These are phyloP conservation scores for Emmonsiellopsis sp. DNA, from an alignment of 2,329 filamentous ascomycete genomes.

Conservation along the genomic window DNA sequence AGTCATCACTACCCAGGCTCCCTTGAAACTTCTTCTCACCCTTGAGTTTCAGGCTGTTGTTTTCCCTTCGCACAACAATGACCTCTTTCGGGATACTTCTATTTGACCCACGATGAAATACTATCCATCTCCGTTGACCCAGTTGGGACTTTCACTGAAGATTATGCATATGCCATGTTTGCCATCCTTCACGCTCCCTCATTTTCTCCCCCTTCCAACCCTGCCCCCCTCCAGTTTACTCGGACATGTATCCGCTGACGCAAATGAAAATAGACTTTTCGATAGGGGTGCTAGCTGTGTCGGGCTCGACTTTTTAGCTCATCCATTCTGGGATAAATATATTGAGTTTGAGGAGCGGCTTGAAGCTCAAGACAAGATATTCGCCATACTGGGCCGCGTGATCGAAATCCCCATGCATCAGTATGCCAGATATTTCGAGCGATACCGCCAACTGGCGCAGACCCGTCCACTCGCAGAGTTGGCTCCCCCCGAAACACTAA, in stretches of 20 bases:
- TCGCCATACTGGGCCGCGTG: constrained; percentile 70
- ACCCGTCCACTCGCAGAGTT: constrained; percentile 64
- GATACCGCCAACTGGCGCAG: constrained; percentile 69
- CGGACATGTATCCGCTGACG: constrained; percentile 29
- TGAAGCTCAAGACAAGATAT: constrained; percentile 75
- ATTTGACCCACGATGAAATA: constrained; percentile 27
- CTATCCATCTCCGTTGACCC: constrained; percentile 29
- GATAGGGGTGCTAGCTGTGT: constrained; percentile 78
- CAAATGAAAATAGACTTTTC: constrained; percentile 58
- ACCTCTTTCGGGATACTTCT: constrained; percentile 22
- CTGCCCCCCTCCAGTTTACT: constrained; percentile 12
- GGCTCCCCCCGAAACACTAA: constrained; percentile 57
- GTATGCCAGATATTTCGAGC: constrained; percentile 89
- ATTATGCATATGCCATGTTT: constrained; percentile 37
- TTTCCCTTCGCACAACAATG: constrained; percentile 27
- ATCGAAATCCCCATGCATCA: constrained; percentile 91
- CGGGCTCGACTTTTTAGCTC: constrained; percentile 84
- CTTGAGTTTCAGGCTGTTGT: constrained; percentile 42
- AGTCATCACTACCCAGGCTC: constrained; percentile 45
- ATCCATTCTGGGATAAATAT: constrained; percentile 99
- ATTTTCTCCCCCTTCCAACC: constrained; percentile 22
- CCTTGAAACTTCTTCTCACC: constrained; percentile 42
- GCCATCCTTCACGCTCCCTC: constrained; percentile 29
- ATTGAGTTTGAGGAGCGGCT: constrained; percentile 91
- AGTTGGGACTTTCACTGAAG: constrained; percentile 29